These are phyloP conservation scores for Calophaca sinica DNA, from an alignment of 306 rosid genomes.

Conservation along the genomic window DNA sequence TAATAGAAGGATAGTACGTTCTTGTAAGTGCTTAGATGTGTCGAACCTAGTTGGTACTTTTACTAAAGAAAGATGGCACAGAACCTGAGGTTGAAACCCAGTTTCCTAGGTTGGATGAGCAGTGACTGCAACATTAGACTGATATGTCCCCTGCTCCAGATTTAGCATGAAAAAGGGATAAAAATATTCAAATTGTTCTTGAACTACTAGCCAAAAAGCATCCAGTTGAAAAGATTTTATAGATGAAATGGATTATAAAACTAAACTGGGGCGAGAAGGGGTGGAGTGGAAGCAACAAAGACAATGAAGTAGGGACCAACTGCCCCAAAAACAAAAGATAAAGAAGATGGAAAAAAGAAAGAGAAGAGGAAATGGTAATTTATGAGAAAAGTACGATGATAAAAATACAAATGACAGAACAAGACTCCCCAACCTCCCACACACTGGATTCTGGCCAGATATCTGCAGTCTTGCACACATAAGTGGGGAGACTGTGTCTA, in stretches of 20 bases:
- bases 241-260: too few relatives aligned
- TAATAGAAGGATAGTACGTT: too few relatives aligned
- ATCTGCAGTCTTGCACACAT: too few relatives aligned
- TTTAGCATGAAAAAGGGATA: background rate
- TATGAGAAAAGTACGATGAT: background rate
- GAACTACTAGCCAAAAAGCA: background rate
- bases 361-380: background rate
- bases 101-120: too few relatives aligned
- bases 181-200: background rate
- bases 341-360: background rate
- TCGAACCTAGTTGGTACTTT: background rate
- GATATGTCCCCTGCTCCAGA: background rate
- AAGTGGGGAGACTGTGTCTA: too few relatives aligned
- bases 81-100: background rate
- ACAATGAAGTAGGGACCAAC: too few relatives aligned
- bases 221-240: background rate
- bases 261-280: background rate
- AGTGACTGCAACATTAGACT: background rate
- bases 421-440: too few relatives aligned
- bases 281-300: too few relatives aligned
- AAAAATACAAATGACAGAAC: too few relatives aligned
- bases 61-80: background rate
- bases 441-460: too few relatives aligned
- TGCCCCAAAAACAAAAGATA: too few relatives aligned
- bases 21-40: background rate